phyloP scores from a whole-genome alignment of 768 basidiomycete genomes.

The Tricholoma flavovirens region DNA sequence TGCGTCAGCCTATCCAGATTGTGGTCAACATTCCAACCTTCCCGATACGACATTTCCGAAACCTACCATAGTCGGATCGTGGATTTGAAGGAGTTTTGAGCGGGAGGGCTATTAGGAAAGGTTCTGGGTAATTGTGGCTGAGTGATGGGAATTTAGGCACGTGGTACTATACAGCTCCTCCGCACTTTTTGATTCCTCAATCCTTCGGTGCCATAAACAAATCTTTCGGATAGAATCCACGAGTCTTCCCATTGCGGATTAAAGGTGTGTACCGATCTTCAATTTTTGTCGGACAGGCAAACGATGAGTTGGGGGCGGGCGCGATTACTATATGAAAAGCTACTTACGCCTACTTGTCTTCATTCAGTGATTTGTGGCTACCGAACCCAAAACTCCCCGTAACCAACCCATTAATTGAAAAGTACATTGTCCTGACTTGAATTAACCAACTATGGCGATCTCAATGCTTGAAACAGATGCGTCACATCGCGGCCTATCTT shows the following conservation, averaged over 20 bases:
- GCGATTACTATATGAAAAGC: neutral
- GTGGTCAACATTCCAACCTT: slow-evolving; percentile 11
- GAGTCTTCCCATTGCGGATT: slow-evolving; percentile 90
- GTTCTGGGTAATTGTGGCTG: slow-evolving; percentile 34
- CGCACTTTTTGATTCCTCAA: neutral
- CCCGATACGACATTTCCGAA: neutral
- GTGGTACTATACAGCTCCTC: slow-evolving; percentile 61
- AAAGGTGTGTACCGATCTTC: slow-evolving; percentile 51
- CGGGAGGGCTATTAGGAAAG: slow-evolving; percentile 10
- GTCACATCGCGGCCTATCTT: slow-evolving; percentile 92
- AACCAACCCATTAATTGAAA: slow-evolving; percentile 31
- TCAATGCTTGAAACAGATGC: slow-evolving; percentile 52
- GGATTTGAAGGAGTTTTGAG: slow-evolving; percentile 40
- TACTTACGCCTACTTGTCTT: slow-evolving; percentile 2
- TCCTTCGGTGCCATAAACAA: slow-evolving; percentile 23
- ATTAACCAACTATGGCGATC: neutral
- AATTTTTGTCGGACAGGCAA: neutral
- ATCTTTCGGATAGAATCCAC: slow-evolving; percentile 79
- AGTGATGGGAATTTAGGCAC: slow-evolving; percentile 26
- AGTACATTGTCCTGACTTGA: slow-evolving; percentile 28
- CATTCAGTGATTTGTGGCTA: slow-evolving; percentile 87
- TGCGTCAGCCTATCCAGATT: slow-evolving; percentile 60
- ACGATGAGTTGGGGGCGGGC: neutral
- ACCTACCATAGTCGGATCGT: slow-evolving; percentile 35
- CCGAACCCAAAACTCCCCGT: slow-evolving; percentile 35